phyloP scores from a whole-genome alignment of 2,329 filamentous ascomycete species.

The Penicillium fuscoglaucum region DNA sequence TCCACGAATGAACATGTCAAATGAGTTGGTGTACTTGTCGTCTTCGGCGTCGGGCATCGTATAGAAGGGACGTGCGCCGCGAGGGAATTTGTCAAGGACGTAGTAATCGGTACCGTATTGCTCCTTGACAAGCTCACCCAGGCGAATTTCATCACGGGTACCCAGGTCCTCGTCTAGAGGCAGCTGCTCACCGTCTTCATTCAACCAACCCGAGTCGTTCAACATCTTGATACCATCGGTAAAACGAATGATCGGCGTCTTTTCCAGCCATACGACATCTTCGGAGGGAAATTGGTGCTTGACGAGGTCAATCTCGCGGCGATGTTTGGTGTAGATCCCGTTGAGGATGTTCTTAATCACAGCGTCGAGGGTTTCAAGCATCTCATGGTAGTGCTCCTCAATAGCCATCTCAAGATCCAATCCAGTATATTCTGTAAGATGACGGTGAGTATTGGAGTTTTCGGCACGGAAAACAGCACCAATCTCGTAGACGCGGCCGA shows the following conservation, averaged over 20 bases:
- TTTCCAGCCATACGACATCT: constrained; percentile 81
- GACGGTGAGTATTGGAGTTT: constrained; percentile 92
- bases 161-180: constrained; percentile 76
- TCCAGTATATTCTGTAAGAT: constrained; percentile 92
- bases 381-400: constrained; percentile 85
- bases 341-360: constrained; percentile 79
- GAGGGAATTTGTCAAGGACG: constrained; percentile 89
- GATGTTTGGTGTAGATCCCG: constrained; percentile 67
- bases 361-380: constrained; percentile 73
- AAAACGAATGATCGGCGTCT: constrained; percentile 81
- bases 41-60: constrained; percentile 79
- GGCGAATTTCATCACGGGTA: constrained; percentile 81
- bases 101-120: constrained; percentile 90
- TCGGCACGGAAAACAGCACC: constrained; percentile 90
- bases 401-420: constrained; percentile 92
- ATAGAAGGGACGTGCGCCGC: constrained; percentile 83
- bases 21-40: constrained; percentile 77
- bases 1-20: constrained; percentile 90
- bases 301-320: constrained; percentile 73
- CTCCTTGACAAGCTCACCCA: constrained; percentile 81
- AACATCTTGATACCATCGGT: constrained; percentile 76
- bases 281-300: constrained; percentile 83
- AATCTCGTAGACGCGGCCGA: constrained; percentile 85
- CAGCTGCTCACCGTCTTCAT: constrained; percentile 72
- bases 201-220: constrained; percentile 72